Evolutionary conservation across 805 yeast genomes (phyloP), one percentile per base, ranked within the genome.

Genomic region (Candida orba): DNA sequence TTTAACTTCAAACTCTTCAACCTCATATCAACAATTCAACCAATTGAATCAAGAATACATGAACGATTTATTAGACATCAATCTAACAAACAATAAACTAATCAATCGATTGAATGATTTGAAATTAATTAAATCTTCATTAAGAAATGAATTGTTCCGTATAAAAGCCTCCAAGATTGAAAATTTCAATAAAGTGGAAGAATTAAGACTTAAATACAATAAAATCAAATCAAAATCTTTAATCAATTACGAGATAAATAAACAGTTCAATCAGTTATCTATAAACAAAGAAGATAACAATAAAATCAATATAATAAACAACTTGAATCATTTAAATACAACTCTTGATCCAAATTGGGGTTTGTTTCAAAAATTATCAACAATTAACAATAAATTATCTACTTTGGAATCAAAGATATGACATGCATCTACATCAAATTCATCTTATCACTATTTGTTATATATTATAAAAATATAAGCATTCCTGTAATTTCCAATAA

Each of bases 61-160:
- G 36, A 50, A 50, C 2, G 52, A 55, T 12, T 48, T 67, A 23
- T 53, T 69, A 29, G 74, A 69, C 49, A 41, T 64, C 6, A 58
- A 62, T 42, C 44, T 69, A 35, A 53, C 63, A 2, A 69, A 65
- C 48, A 62, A 66, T 36, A 49, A 58, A 20, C 49, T 66, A n/a
- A 40, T 54, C 12, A 51, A 52, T 23, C 62, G 65, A 32, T 49
- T 68, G 20, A 45, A 52, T 9, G 57, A 54, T 31, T 15, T 31
- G 12, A 20, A 48, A 59, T 6, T 64, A 59, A 40, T 39, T 40
- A 12, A 52, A 54, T 14, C 67, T 68, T 45, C 54, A 58, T 31
- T 53, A 55, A 3, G 73, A 35, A 29, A 39, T 6, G 44, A 58
- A 12, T 57, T 69, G 4, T 60, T 58, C 42, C 48, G 59, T 8